Base-by-base conservation (phyloP, 768 basidiomycete species). In the Amanita pallidorosea region DNA sequence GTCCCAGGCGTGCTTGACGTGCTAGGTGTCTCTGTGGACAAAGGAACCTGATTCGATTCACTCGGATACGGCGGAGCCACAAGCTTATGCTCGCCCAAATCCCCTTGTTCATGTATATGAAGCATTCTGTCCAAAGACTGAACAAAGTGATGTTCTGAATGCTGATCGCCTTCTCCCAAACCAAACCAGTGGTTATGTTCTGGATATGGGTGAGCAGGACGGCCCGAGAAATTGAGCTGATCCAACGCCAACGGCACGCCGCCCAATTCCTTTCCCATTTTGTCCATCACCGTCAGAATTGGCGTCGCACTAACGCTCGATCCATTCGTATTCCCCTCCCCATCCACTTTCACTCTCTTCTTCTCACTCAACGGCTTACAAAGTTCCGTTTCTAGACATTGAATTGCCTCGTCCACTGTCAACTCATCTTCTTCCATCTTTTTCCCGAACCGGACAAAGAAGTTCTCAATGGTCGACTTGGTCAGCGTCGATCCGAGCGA, bases 401-500 rank as follows among this genome's bases (percentile, higher is more conserved):
- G 72, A n/a, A 95, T 81, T 0, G 80, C 76, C 65, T 99, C 82
- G 23, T 86, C 82, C 13, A 88, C 65, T 1, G 83, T 84, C 29
- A 99, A 67, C 57, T 90, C 84, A 53, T 83, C 93, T 18, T 70
- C 65, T 6, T 72, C 71, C 0, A 82, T 76, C 4, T 73, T 67
- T 64, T 88, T 90, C 51, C 75, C 75, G 58, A 73, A 76, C 6
- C 80, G 75, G 7, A 74, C 77, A 69, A 88, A 97, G 76, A 95
- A 97, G 12, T 75, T 75, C 57, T 85, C 75, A 52, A 96, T 70
- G 1, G 95, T 98, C 40, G 80, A 70, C 0, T 65, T 67, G 6
- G 86, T 87, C 45, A 98, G 77, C 0, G 95, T 98, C 3, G 93
- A 96, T 4, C 93, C 93, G 34, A 99, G 82, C 2, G 94, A 95